Evolutionary conservation across 345 rosid genomes (phyloP).

Genomic region (Acer saccharum): DNA sequence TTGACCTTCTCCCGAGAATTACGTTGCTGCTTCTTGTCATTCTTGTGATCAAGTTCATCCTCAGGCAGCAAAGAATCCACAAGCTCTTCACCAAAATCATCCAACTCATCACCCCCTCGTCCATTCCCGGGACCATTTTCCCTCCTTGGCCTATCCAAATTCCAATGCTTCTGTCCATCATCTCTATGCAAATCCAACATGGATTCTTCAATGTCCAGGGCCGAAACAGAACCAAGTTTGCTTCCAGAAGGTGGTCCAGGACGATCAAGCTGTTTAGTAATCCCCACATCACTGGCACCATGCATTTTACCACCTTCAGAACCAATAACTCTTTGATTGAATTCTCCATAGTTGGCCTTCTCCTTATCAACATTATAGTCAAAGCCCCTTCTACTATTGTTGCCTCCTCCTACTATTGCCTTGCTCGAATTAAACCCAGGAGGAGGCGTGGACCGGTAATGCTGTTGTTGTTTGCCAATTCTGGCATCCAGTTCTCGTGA

Average conservation of each 20-base stretch:
- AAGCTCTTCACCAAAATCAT: slow-evolving; percentile 54
- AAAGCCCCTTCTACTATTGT: slow-evolving; percentile 31
- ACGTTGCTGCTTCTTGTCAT: slow-evolving; percentile 45
- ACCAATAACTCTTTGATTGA: slow-evolving; percentile 27
- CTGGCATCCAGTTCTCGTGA: slow-evolving; percentile 31
- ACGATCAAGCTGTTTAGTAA: slow-evolving; percentile 59
- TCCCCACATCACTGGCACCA: slow-evolving; percentile 33
- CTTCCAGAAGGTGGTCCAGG: slow-evolving; percentile 65
- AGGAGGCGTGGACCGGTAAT: slow-evolving; percentile 39
- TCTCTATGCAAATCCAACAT: slow-evolving; percentile 36
- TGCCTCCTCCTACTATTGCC: slow-evolving; percentile 39
- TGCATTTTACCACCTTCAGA: slow-evolving; percentile 39
- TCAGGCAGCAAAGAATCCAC: slow-evolving; percentile 59
- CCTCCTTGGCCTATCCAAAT: slow-evolving; percentile 24
- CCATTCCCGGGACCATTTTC: slow-evolving; percentile 19
- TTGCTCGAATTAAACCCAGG: slow-evolving; percentile 48
- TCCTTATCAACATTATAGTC: slow-evolving; percentile 35
- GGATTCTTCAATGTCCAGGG: slow-evolving; percentile 50
- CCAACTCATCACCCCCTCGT: slow-evolving; percentile 34
- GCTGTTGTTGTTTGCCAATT: slow-evolving; percentile 45
- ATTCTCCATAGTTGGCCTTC: slow-evolving; percentile 32
- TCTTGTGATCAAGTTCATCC: slow-evolving; percentile 49
- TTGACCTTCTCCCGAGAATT: slow-evolving; percentile 49
- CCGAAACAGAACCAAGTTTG: slow-evolving; percentile 53
- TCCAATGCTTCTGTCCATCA: slow-evolving; percentile 28